Evolutionary conservation across 768 basidiomycete species (phyloP), one percentile per base, ranked within the genome.

Genomic region (Rhodosporidiobolus odoratus): DNA sequence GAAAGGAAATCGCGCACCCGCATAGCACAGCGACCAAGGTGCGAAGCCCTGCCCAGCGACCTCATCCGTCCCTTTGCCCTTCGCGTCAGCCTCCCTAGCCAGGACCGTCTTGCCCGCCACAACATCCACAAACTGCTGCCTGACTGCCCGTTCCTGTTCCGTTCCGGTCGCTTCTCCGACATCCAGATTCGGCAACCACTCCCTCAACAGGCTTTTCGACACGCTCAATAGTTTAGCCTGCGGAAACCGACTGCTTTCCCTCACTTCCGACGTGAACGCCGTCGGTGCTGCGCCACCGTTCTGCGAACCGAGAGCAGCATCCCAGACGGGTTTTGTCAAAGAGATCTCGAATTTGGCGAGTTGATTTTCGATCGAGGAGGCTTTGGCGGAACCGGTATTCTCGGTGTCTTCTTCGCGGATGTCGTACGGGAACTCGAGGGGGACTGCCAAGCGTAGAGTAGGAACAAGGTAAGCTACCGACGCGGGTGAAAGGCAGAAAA

Each of bases 111-210:
- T 84, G 0, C 93, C 93, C 62, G 89, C 86, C 10, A 95, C 82
- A 4, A 96, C 84, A 66, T 94, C 90, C 5, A 92, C 80, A 48
- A 96, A 84, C 65, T 90, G 88, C 70, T 89, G 81, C 45, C 90
- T 83, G 0, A 84, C 84, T 3, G 80, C 81, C 58, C 71, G 27
- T 52, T 72, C 41, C n/a, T 75, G 45, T 13, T 75, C 60, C 37
- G 81, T 79, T 8, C 75, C 66, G 25, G 64, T 56, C 25, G 63
- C 73, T 17, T 81, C 38, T 9, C 69, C 73, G 15, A 71, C 21
- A 4, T 74, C 73, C 35, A 74, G 73, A 23, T 74, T 40, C 34
- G 73, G 73, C 21, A 74, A 43, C 69, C 69, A 71, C 27, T 65
- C 73, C 3, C 62, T 38, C 17, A 62, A 9, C 19, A 65, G 60